These are phyloP conservation scores for Nyctanthes arbortristis DNA, from an alignment of 257 asterid species.

Conservation along the genomic window DNA sequence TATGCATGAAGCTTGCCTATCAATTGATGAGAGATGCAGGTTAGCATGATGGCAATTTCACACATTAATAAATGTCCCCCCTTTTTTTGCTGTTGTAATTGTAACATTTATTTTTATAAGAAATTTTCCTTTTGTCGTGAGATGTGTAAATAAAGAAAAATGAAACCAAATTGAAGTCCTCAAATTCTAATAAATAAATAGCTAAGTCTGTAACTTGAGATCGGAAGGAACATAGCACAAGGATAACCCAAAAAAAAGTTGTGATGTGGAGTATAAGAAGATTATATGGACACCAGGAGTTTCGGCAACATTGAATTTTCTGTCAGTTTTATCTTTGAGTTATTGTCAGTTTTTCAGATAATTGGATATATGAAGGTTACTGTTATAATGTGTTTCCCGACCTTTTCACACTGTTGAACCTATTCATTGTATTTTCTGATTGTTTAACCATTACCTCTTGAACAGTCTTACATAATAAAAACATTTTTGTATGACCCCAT, in stretches of 20 bases:
- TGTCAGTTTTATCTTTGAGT: background rate
- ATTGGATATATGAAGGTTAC: background rate
- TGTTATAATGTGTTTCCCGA: background rate
- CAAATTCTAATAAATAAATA: too few relatives aligned
- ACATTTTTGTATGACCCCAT: background rate
- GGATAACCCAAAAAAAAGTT: too few relatives aligned
- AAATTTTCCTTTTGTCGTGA: too few relatives aligned
- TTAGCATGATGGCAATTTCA: constrained; percentile 19
- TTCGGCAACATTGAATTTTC: background rate
- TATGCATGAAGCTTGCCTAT: constrained; percentile 75
- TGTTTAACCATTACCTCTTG: background rate
- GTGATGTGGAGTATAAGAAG: too few relatives aligned
- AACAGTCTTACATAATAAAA: background rate
- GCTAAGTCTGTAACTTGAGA: too few relatives aligned
- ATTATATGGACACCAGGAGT: background rate
- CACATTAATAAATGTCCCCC: background rate
- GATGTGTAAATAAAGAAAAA: too few relatives aligned
- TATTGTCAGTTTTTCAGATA: background rate
- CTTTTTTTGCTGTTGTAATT: background rate
- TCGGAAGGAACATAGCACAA: too few relatives aligned
- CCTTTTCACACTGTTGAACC: background rate
- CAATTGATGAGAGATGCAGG: constrained; percentile 70
- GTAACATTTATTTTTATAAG: too few relatives aligned
- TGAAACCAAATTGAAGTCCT: too few relatives aligned
- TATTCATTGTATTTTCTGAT: background rate